phyloP scores from a whole-genome alignment of 2,329 filamentous ascomycete species.

The Catunica adiposa region DNA sequence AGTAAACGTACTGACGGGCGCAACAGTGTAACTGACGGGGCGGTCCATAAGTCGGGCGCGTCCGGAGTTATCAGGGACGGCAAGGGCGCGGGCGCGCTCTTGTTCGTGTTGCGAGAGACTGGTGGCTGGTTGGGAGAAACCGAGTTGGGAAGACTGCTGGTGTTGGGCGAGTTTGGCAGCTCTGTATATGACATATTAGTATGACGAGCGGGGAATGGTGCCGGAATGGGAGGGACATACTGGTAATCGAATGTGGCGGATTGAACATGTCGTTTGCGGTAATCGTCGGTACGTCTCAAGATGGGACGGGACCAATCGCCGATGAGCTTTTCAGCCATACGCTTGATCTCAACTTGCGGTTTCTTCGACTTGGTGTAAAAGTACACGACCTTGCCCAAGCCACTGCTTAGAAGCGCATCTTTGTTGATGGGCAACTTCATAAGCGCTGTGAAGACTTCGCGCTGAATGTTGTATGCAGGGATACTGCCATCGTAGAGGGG shows the following conservation, averaged over 20 bases:
- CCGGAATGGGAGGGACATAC: slow-evolving; percentile 27
- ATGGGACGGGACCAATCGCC: slow-evolving; percentile 94
- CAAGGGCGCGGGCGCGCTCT: slow-evolving; percentile 43
- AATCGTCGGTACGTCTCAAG: slow-evolving; percentile 83
- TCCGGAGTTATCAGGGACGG: slow-evolving; percentile 37
- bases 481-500: slow-evolving; percentile 86
- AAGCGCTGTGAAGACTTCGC: slow-evolving; percentile 74
- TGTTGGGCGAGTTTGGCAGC: slow-evolving; percentile 37
- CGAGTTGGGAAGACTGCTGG: slow-evolving; percentile 32
- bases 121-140: slow-evolving; percentile 32
- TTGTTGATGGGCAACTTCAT: slow-evolving; percentile 75
- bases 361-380: slow-evolving; percentile 96
- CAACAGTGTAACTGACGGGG: slow-evolving; percentile 41
- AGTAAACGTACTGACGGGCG: slow-evolving; percentile 45
- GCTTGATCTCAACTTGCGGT: slow-evolving; percentile 75
- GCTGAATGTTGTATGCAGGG: slow-evolving; percentile 93
- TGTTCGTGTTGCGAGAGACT: slow-evolving; percentile 26
- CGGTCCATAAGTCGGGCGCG: slow-evolving; percentile 39
- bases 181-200: slow-evolving; percentile 20
- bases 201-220: not conserved
- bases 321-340: slow-evolving; percentile 79
- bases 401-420: slow-evolving; percentile 73
- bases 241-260: slow-evolving; percentile 47
- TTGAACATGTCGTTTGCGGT: slow-evolving; percentile 62
- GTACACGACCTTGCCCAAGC: slow-evolving; percentile 87